These are phyloP conservation scores for Eleusine coracana DNA, from an alignment of 176 grass and related monocot genomes.

Conservation along the genomic window DNA sequence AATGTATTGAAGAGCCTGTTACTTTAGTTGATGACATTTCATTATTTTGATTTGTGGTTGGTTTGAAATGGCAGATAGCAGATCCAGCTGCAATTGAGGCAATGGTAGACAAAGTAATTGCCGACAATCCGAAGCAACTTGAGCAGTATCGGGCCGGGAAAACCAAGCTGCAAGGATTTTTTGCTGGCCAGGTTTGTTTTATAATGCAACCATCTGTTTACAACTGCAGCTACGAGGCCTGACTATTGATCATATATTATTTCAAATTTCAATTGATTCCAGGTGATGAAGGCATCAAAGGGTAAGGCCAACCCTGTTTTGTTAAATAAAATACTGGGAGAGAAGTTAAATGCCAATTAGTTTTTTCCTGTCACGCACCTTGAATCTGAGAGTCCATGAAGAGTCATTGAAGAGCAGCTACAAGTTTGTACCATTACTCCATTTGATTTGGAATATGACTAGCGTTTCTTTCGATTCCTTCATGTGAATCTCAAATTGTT, in stretches of 20 bases:
- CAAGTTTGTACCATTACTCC: not conserved
- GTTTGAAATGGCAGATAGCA: constrained; percentile 61
- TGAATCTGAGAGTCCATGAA: not conserved
- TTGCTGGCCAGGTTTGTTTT: constrained; percentile 77
- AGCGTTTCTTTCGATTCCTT: not conserved
- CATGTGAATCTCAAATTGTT: not conserved
- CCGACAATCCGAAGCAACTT: constrained; percentile 83
- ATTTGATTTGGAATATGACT: not conserved
- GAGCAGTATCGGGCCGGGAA: constrained; percentile 76
- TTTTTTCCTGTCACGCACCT: not conserved
- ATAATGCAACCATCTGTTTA: not conserved
- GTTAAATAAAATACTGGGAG: constrained; percentile 75
- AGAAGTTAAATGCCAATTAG: constrained; percentile 59
- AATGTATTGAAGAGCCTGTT: not conserved
- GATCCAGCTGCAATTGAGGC: constrained; percentile 84
- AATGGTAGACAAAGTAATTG: constrained; percentile 73
- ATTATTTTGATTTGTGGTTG: constrained; percentile 13
- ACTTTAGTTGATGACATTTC: constrained; percentile 10
- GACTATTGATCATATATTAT: constrained; percentile 1
- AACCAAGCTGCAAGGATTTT: constrained; percentile 93
- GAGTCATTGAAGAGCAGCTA: not conserved
- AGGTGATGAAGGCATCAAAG: constrained; percentile 99
- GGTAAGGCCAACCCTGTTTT: constrained; percentile 90
- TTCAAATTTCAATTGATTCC: constrained; percentile 31
- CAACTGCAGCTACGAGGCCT: not conserved